Evolutionary conservation across 805 yeast genomes (phyloP), one percentile per base, ranked within the genome.

Genomic region (Pichia rugopelliculosa): DNA sequence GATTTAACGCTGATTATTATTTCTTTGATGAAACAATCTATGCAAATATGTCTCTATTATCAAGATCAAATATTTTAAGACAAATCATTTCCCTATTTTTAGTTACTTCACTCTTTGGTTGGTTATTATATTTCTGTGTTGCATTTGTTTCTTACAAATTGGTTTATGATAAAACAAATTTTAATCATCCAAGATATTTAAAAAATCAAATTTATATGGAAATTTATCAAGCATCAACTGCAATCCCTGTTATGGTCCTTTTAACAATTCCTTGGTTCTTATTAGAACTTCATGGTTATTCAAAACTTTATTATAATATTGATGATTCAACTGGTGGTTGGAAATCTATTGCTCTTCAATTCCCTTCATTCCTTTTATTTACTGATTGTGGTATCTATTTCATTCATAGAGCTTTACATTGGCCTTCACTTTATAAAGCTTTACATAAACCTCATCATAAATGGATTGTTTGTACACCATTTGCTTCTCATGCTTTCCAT

Each of bases 381-480:
- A 93, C 99, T 2, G 99, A 93, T 69, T 84, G 88, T 65, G 85
- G 91, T 48, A 89, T 93, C 60, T 93, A 93, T 66, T 74, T 85
- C 61, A 84, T 89, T 57, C 99, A 93, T 71, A 81, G 98, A 64
- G 78, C 87, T 77, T 75, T 93, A 60, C 99, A 93, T 66, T 88
- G 93, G 87, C 97, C 96, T 21, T 57, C 74, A 17, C 83, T 93
- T 37, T 93, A 93, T 78, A 90, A 84, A 72, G 66, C 60, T 23
- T 71, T 93, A 53, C 99, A 93, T 73, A 93, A 93, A 71, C 97
- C 97, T 12, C 99, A 93, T 68, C 99, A 93, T 76, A 93, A 93
- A 71, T 93, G 99, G 99, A 80, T 93, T 57, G 96, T 93, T 37
- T 91, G 98, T 52, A 91, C 99, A 10, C 99, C 99, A 39, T 93